These are phyloP conservation scores for Penicillium ochrochloron DNA, from an alignment of 495 filamentous ascomycete species.

Conservation along the genomic window DNA sequence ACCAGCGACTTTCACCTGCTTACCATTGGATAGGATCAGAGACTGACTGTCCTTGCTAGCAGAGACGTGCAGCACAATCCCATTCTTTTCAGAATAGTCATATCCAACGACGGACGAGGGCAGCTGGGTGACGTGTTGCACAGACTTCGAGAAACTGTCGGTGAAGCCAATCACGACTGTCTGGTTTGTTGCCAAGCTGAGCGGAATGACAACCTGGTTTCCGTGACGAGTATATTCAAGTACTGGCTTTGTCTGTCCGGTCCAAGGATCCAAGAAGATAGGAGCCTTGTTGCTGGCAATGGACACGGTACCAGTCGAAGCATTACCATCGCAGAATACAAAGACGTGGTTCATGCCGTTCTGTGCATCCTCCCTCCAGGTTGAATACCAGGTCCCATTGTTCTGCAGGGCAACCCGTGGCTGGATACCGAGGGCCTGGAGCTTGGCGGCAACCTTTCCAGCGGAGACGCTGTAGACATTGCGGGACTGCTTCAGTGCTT, in stretches of 20 bases:
- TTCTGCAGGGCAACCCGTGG: conserved; percentile 28
- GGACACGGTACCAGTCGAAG: conserved; percentile 31
- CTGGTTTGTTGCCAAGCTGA: conserved; percentile 41
- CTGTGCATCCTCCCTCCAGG: conserved; percentile 33
- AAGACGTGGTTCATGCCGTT: conserved; percentile 40
- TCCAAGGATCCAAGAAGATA: conserved; percentile 47
- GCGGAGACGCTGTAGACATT: conserved; percentile 25
- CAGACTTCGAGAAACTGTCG: neutral
- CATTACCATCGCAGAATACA: conserved; percentile 41
- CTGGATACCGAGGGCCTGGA: conserved; percentile 27
- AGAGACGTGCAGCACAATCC: conserved; percentile 26
- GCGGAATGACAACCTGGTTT: conserved; percentile 28
- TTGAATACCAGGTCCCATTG: conserved; percentile 42
- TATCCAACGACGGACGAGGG: conserved; percentile 29
- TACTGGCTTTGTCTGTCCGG: conserved; percentile 41
- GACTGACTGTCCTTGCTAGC: conserved; percentile 7
- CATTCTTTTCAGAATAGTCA: conserved; percentile 14
- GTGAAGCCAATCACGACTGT: conserved; percentile 43
- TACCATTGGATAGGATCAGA: conserved; percentile 35
- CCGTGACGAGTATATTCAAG: conserved; percentile 31
- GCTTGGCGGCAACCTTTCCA: conserved; percentile 27
- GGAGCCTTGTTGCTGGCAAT: conserved; percentile 36
- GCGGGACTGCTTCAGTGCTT: conserved; percentile 21
- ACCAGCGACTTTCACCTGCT: conserved; percentile 19
- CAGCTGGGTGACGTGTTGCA: conserved; percentile 14